Conservation (phyloP, 306 rosid genomes). For the Casuarina cunninghamiana region DNA sequence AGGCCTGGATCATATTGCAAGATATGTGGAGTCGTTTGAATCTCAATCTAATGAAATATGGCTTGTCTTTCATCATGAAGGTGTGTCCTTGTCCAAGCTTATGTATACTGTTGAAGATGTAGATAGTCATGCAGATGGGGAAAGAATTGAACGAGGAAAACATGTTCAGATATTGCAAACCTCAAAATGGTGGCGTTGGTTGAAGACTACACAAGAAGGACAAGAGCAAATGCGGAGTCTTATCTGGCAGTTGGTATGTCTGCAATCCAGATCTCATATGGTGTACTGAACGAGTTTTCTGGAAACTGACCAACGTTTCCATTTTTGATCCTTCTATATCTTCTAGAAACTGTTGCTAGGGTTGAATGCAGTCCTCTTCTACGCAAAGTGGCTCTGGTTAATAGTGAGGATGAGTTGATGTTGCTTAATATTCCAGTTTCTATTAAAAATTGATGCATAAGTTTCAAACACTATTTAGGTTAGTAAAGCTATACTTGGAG, state of each 20-base stretch:
- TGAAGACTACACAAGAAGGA: slow-evolving; percentile 91
- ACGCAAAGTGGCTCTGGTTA: too few species aligned
- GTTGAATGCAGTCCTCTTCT: background rate
- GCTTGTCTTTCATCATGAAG: slow-evolving; percentile 89
- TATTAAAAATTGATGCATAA: too few species aligned
- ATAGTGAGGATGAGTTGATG: background rate
- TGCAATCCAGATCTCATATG: slow-evolving; percentile 5
- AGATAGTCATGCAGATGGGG: slow-evolving; percentile 39
- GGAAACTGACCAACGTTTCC: background rate
- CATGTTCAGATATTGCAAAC: slow-evolving; percentile 66
- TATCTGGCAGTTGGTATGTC: slow-evolving; percentile 87
- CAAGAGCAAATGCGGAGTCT: slow-evolving; percentile 79
- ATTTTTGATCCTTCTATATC: background rate
- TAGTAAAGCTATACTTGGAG: too few species aligned
- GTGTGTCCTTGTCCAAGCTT: slow-evolving; percentile 80
- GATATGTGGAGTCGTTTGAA: slow-evolving; percentile 92
- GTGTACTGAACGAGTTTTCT: background rate
- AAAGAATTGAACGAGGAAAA: slow-evolving; percentile 50
- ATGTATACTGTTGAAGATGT: slow-evolving; percentile 69
- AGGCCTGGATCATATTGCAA: slow-evolving; percentile 88
- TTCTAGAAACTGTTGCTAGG: slow-evolving; percentile 6
- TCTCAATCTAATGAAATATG: slow-evolving; percentile 90
- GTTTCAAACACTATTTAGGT: too few species aligned
- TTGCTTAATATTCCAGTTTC: background rate
- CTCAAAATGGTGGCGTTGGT: slow-evolving; percentile 99